Evolutionary conservation across 352 stramenopile species (phyloP).

Genomic region (Phytopythium litorale): DNA sequence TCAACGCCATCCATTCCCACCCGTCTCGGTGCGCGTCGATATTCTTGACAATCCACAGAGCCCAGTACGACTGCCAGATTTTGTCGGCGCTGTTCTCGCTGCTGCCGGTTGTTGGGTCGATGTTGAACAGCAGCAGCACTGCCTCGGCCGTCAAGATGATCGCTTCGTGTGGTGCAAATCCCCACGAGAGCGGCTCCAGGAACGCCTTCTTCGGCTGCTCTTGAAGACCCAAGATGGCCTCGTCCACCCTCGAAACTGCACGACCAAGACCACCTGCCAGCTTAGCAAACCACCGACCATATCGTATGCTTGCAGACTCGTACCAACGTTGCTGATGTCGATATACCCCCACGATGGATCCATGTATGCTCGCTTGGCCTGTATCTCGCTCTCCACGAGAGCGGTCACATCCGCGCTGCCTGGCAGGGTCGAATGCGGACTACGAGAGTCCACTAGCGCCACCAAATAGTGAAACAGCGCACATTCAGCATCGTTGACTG

Average conservation of each 20-base stretch:
- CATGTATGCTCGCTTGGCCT: constrained; percentile 37
- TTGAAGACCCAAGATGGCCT: constrained; percentile 56
- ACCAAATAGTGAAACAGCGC: constrained; percentile 16
- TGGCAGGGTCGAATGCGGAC: too few relatives aligned
- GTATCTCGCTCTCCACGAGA: constrained; percentile 35
- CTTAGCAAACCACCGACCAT: too few relatives aligned
- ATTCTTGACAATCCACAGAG: constrained; percentile 75
- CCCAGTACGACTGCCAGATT: constrained; percentile 48
- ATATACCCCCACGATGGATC: constrained; percentile 43
- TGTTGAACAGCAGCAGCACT: constrained; percentile 56
- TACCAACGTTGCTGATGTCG: constrained; percentile 56
- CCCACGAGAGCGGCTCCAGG: constrained; percentile 58
- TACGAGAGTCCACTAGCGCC: constrained; percentile 2
- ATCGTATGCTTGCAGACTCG: too few relatives aligned
- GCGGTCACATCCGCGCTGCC: too few relatives aligned
- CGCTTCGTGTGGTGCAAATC: constrained; percentile 37
- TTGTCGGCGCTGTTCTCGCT: constrained; percentile 27
- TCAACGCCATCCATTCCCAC: constrained; percentile 62
- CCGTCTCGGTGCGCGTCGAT: constrained; percentile 56
- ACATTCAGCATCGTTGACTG: constrained; percentile 3
- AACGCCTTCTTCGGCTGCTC: constrained; percentile 53
- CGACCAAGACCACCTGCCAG: too few relatives aligned
- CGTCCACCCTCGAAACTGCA: constrained; percentile 53
- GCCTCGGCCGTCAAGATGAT: constrained; percentile 45
- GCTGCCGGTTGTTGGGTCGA: constrained; percentile 14